These are phyloP conservation scores for Reutealis trisperma DNA, from an alignment of 345 rosid genomes.

Conservation along the genomic window DNA sequence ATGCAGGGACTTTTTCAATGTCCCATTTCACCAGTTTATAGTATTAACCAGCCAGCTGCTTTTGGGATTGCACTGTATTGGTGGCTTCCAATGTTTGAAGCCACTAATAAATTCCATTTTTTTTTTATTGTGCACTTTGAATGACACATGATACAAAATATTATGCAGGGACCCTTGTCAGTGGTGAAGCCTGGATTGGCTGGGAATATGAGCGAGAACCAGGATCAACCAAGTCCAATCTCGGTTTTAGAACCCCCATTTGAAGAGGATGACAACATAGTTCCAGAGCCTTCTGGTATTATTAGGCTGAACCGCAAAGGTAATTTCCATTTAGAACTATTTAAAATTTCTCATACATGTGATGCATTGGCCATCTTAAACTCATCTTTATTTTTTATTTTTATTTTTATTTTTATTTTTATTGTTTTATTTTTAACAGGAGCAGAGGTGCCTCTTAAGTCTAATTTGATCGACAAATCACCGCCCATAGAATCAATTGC, in stretches of 20 bases:
- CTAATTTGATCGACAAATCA: slow-evolving; percentile 78
- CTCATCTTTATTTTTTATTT: not conserved
- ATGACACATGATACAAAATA: not conserved
- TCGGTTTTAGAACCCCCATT: slow-evolving; percentile 79
- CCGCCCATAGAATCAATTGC: slow-evolving; percentile 71
- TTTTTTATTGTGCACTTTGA: not conserved
- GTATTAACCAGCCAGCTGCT: not conserved
- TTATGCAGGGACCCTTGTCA: slow-evolving; percentile 56
- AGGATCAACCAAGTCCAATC: slow-evolving; percentile 93
- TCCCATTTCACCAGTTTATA: not conserved
- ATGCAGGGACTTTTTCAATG: not conserved
- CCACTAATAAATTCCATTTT: not conserved
- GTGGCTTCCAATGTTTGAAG: not conserved
- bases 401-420: not conserved
- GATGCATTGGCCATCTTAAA: not conserved
- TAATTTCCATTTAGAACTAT: slow-evolving; percentile 22
- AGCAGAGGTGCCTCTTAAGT: slow-evolving; percentile 43
- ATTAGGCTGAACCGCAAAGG: slow-evolving; percentile 46
- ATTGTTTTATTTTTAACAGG: slow-evolving; percentile 36
- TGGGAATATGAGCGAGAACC: slow-evolving; percentile 56
- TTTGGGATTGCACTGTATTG: not conserved
- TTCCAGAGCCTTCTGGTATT: slow-evolving; percentile 41
- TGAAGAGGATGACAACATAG: slow-evolving; percentile 58
- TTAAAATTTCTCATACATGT: not conserved
- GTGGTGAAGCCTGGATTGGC: slow-evolving; percentile 41